These are phyloP conservation scores for Clavariopsis aquatica DNA, from an alignment of 495 filamentous ascomycete species.

Conservation along the genomic window DNA sequence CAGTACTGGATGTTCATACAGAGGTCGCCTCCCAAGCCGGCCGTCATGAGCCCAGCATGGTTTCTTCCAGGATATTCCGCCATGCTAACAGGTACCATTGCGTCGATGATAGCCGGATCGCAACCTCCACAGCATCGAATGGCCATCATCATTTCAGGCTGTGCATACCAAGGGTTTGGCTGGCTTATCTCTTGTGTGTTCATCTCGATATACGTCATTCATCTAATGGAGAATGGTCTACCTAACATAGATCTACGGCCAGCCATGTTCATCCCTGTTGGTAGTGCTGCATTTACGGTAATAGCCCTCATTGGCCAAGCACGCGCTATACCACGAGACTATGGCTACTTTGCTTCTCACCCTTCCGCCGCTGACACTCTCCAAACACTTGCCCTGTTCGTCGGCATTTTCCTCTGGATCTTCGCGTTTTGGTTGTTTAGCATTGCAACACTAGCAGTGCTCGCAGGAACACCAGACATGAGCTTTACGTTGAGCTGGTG, in stretches of 20 bases:
- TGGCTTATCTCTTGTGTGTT: constrained; percentile 13
- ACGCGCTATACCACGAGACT: constrained; percentile 45
- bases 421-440: constrained; percentile 73
- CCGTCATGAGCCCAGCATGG: constrained; percentile 32
- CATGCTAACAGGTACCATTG: constrained; percentile 37
- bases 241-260: constrained; percentile 52
- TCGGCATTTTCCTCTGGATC: constrained; percentile 67
- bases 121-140: constrained; percentile 19
- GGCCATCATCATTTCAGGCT: constrained; percentile 28
- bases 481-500: constrained; percentile 59
- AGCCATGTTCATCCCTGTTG: constrained; percentile 73
- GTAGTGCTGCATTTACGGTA: constrained; percentile 62
- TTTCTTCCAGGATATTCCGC: constrained; percentile 32
- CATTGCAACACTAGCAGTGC: constrained; percentile 56
- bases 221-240: constrained; percentile 61
- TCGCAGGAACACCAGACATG: constrained; percentile 46
- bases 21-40: neutral
- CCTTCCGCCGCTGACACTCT: constrained; percentile 46
- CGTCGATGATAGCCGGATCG: constrained; percentile 17
- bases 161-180: constrained; percentile 31
- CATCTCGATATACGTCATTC: constrained; percentile 51
- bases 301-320: constrained; percentile 66
- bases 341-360: constrained; percentile 37
- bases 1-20: constrained; percentile 33
- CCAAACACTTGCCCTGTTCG: constrained; percentile 53